Percentiles rank a stretch among this genome's conserved stretches.
phyloP scores from a whole-genome alignment of 148 eudicot genomes.

The Polygonum aviculare region DNA sequence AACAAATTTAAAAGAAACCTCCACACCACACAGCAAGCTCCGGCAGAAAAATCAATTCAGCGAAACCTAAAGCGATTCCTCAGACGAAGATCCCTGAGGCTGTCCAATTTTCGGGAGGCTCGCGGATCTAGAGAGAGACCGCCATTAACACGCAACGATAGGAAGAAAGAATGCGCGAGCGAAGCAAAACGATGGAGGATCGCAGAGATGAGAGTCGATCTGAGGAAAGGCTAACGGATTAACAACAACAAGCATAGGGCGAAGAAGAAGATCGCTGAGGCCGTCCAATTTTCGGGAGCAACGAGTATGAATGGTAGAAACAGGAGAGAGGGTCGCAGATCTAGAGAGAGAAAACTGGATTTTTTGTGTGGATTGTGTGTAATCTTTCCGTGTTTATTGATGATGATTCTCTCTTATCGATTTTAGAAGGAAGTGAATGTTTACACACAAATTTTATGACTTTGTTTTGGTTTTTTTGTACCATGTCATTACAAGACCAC shows the following conservation, averaged over 20 bases:
- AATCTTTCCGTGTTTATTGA: not conserved
- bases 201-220: not conserved
- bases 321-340: constrained; percentile 1
- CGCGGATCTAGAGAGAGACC: not conserved
- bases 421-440: not conserved
- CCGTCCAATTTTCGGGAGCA: not conserved
- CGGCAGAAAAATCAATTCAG: not conserved
- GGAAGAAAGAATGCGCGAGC: not conserved
- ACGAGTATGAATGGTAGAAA: not conserved
- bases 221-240: not conserved
- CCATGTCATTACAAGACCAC: no score
- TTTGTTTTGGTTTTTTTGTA: no score
- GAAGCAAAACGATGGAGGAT: not conserved
- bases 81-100: no score
- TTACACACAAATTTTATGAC: no score
- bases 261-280: not conserved
- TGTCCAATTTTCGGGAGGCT: no score
- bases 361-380: constrained; percentile 4
- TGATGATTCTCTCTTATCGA: not conserved
- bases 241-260: not conserved
- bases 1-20: not conserved
- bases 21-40: not conserved
- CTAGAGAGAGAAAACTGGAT: constrained; percentile 6
- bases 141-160: not conserved
- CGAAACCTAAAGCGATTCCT: not conserved